These are phyloP conservation scores for Blastobotrys petasosporus DNA, from an alignment of 1,139 yeast species.

Conservation along the genomic window DNA sequence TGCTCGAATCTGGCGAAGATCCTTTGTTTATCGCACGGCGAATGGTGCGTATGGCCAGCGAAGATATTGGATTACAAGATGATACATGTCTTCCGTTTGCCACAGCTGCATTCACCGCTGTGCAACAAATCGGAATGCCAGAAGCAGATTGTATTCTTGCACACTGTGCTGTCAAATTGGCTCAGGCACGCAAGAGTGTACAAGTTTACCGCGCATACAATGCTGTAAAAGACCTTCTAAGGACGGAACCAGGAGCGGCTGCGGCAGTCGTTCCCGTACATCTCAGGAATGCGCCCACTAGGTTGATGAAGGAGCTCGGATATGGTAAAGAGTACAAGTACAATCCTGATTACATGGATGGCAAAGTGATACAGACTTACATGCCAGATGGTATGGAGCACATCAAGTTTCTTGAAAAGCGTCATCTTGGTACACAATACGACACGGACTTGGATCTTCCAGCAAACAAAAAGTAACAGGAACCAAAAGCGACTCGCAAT, in stretches of 20 bases:
- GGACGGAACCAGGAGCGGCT: constrained; percentile 53
- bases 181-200: constrained; percentile 80
- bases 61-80: constrained; percentile 80
- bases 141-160: constrained; percentile 88
- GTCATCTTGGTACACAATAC: constrained; percentile 35
- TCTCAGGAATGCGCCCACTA: constrained; percentile 89
- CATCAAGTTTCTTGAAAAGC: constrained; percentile 36
- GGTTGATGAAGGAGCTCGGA: constrained; percentile 80
- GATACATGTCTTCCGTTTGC: constrained; percentile 83
- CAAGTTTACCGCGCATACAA: constrained; percentile 76
- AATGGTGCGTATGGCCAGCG: constrained; percentile 89
- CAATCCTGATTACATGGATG: constrained; percentile 72
- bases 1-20: constrained; percentile 91
- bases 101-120: constrained; percentile 76
- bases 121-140: constrained; percentile 93
- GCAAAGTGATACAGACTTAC: constrained; percentile 59
- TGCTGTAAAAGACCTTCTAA: constrained; percentile 52
- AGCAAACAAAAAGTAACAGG: too few species aligned
- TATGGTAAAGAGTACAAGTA: constrained; percentile 82
- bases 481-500: too few species aligned
- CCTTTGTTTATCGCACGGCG: constrained; percentile 88
- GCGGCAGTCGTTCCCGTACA: constrained; percentile 48
- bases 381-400: constrained; percentile 32
- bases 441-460: constrained; percentile 14
- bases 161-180: constrained; percentile 85